Conservation (phyloP, 345 rosid genomes). For the Viola odorata region DNA sequence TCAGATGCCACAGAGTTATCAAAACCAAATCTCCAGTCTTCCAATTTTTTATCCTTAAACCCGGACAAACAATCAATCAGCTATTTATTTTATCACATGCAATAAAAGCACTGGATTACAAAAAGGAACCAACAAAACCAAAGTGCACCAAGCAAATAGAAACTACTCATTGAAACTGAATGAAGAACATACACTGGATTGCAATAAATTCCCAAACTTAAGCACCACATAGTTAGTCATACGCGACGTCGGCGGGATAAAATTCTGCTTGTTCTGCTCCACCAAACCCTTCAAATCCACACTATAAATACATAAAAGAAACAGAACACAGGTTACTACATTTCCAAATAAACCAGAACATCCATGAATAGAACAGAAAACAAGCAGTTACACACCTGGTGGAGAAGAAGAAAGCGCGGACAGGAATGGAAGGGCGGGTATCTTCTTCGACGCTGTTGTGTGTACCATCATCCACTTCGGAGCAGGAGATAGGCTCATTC, state of each 20-base stretch:
- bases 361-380: neutral
- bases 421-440: slow-evolving; percentile 57
- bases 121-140: too few relatives aligned
- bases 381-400: slow-evolving; percentile 45
- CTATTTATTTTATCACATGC: too few relatives aligned
- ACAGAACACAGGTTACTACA: too few relatives aligned
- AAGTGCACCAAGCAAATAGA: too few relatives aligned
- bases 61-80: too few relatives aligned
- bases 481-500: slow-evolving; percentile 15
- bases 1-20: too few relatives aligned
- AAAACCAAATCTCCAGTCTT: too few relatives aligned
- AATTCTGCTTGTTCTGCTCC: slow-evolving; percentile 76
- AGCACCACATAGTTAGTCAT: slow-evolving; percentile 86
- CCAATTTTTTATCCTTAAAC: too few relatives aligned
- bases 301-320: slow-evolving; percentile 32
- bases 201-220: slow-evolving; percentile 60
- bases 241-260: slow-evolving; percentile 79
- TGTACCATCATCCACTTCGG: slow-evolving; percentile 13
- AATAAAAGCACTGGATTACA: too few relatives aligned
- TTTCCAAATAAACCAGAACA: neutral
- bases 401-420: slow-evolving; percentile 84
- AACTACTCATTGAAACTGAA: neutral
- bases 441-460: slow-evolving; percentile 26
- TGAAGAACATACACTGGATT: slow-evolving; percentile 44
- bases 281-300: slow-evolving; percentile 85